phyloP scores from a whole-genome alignment of 2,329 filamentous ascomycete genomes.

The Gnomoniopsis sp. region DNA sequence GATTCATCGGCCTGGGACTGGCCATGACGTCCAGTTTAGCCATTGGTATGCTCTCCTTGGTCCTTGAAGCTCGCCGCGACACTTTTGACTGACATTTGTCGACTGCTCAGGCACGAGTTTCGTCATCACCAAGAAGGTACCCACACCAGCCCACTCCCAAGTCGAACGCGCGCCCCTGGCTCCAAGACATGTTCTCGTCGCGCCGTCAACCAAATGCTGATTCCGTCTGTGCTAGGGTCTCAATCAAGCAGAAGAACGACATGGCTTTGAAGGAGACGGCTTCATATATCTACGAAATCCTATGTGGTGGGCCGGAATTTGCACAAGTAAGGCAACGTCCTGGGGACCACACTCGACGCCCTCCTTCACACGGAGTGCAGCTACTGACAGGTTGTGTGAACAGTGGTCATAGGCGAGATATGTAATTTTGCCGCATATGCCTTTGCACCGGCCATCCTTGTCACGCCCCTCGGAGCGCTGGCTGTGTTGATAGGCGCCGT shows the following conservation, averaged over 20 bases:
- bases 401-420: constrained; percentile 88
- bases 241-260: constrained; percentile 82
- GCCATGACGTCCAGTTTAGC: constrained; percentile 73
- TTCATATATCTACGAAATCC: constrained; percentile 92
- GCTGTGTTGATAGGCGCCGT: constrained; percentile 95
- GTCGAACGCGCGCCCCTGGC: constrained; percentile 11
- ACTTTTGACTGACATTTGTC: constrained; percentile 21
- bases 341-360: constrained; percentile 17
- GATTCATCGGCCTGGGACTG: constrained; percentile 73
- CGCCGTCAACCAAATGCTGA: constrained; percentile 1
- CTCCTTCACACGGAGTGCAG: background rate
- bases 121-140: constrained; percentile 97
- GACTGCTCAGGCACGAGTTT: constrained; percentile 75
- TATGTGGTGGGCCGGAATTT: constrained; percentile 96
- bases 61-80: background rate
- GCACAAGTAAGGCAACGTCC: constrained; percentile 64
- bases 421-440: constrained; percentile 98
- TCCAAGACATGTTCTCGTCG: background rate
- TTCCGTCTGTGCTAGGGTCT: constrained; percentile 60
- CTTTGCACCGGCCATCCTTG: constrained; percentile 96
- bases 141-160: background rate
- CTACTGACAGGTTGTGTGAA: constrained; percentile 13
- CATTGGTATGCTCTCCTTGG: constrained; percentile 56
- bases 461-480: constrained; percentile 89
- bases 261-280: constrained; percentile 96